phyloP scores from a whole-genome alignment of 176 grass and related monocot genomes.

The Alopecurus myosuroides region DNA sequence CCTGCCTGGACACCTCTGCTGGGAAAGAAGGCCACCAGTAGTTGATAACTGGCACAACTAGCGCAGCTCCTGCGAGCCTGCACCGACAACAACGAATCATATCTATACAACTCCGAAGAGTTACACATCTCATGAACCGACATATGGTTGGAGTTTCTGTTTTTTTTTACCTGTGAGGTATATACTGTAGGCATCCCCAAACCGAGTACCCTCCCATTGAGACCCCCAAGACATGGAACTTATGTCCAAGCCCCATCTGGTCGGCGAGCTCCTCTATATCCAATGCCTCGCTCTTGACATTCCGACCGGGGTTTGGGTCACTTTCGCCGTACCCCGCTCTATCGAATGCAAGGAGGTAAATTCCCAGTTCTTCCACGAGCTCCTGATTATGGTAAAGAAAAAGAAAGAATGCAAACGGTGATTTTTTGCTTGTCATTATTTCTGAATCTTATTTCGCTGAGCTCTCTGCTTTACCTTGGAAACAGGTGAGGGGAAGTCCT shows the following conservation, averaged over 20 bases:
- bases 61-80: conserved; percentile 61
- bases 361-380: conserved; percentile 58
- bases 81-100: background rate
- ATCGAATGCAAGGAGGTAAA: conserved; percentile 76
- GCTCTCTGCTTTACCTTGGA: conserved; percentile 43
- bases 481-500: conserved; percentile 46
- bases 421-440: background rate
- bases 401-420: background rate
- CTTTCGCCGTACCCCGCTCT: conserved; percentile 84
- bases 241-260: conserved; percentile 56
- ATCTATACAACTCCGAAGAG: conserved; percentile 10
- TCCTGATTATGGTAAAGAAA: conserved; percentile 36
- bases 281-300: conserved; percentile 62
- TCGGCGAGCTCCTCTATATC: conserved; percentile 79
- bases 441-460: background rate
- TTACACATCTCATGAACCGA: background rate
- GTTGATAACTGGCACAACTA: conserved; percentile 69
- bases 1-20: conserved; percentile 41
- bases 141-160: background rate
- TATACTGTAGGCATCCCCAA: conserved; percentile 81
- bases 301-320: conserved; percentile 59
- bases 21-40: conserved; percentile 87
- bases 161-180: conserved; percentile 61
- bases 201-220: conserved; percentile 71
- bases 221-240: conserved; percentile 64